Conservation (phyloP, 371 early-diverging fungal species). For the Mortierella sp. region DNA sequence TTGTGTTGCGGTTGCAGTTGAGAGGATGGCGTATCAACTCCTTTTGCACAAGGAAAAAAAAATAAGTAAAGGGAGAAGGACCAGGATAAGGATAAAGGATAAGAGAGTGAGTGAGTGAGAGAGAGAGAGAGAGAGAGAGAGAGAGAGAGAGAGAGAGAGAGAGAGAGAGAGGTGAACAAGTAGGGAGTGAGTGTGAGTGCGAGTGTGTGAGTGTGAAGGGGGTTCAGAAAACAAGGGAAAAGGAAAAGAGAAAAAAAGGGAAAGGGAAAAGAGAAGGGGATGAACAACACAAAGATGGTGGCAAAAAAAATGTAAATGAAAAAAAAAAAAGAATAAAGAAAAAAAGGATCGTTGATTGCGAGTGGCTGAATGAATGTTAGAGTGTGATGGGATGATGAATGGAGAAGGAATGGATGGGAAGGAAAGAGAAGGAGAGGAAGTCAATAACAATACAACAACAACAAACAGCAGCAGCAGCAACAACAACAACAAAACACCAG, state of each 20-base stretch:
- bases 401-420: not conserved
- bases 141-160: not conserved
- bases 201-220: not conserved
- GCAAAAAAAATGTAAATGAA: not conserved
- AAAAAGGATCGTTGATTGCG: not conserved
- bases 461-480: not conserved
- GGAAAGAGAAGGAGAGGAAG: not conserved
- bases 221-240: not conserved
- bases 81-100: not conserved
- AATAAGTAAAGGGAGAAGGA: not conserved
- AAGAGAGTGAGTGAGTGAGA: not conserved
- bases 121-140: not conserved
- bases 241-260: not conserved
- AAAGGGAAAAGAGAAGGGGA: not conserved
- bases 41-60: slow-evolving; percentile 5
- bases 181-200: not conserved
- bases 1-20: not conserved
- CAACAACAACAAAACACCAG: slow-evolving; percentile 1
- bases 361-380: not conserved
- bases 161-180: not conserved
- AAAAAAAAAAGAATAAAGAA: not conserved
- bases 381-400: not conserved
- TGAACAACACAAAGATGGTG: not conserved
- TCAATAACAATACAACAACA: not conserved
- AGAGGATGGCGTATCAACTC: not conserved